Base-by-base conservation (phyloP, 768 basidiomycete species). In the Tubosaeta sp. region DNA sequence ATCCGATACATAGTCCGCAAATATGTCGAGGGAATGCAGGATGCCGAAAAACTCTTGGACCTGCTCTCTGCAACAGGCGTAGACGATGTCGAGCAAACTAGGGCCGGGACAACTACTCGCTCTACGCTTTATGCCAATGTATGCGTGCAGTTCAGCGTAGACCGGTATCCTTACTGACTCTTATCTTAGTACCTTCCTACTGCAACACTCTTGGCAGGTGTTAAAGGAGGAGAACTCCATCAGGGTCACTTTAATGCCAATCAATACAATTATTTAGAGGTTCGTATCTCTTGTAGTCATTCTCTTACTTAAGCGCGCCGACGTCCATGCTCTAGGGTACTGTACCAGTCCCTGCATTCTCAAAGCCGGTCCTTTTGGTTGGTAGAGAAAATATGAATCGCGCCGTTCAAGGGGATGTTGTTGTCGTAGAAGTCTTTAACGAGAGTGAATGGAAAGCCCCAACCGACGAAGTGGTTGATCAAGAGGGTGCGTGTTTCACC, bases 221-320 rank as follows among this genome's bases (percentile, higher is more conserved):
- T 97, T 50, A 94, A 94, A 66, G 79, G 82, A 4, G 91, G 90
- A 2, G 74, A 85, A 36, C 78, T 94, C 4, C 82, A 92, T 61
- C 92, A 97, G 71, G 96, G 96, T 0, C 86, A 94, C 64, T 99
- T 95, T 72, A 93, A 89, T 62, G 91, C 94, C 3, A 96, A 90
- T 59, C 85, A 85, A 57, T 99, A 94, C 70, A 98, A 99, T 66
- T 98, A 94, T 60, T 76, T 97, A 13, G 95, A 97, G 78, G 90
- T 86, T 39, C 46, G 76, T 27, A 6, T 27, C 64, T 30, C 5
- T 30, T 47, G 36, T 14, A 5, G n/a, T 10, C 12, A 0, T 21
- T 22, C 11, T 0, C 19, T 16, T 29, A 14, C 21, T 21, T 38
- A 6, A 10, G 12, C 18, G 3, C 1, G 14, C 36, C n/a, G 25